Base-by-base conservation (phyloP, 2,329 filamentous ascomycete species). In the Cytospora piceae region DNA sequence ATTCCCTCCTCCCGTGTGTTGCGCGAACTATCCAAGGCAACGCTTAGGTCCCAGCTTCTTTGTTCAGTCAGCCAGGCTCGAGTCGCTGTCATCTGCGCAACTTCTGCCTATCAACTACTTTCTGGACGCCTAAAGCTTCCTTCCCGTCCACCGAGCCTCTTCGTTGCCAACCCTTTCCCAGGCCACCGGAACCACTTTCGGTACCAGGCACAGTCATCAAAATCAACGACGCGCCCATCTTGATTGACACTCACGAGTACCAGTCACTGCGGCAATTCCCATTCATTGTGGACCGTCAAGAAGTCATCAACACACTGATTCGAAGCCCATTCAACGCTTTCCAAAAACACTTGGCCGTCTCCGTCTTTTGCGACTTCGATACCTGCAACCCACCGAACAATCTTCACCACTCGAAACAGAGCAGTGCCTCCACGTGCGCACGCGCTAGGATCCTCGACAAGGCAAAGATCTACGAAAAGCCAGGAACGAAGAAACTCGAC, bases 381-480 rank as follows among this genome's bases (percentile, higher is more conserved):
- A 17, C 32, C 49, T 31, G 14, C 27, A 24, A 15, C 49, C 49
- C 37, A 22, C 61, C 34, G 32, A 34, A 54, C 15, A 49, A 22
- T 34, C 22, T 52, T 49, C 27, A 51, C 42, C 17, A 46, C 9
- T 24, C 32, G 27, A 22, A 49, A 58, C 39, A 39, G 52, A 55
- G 31, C 34, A 37, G 39, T 29, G n/a, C 34, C 56, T 55, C 24
- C n/a, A 53, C 54, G 29, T 51, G 37, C 32, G 55, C 29, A 24
- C 51, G n/a, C 24, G 51, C 52, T 31, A 55, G n/a, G 29, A 51
- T 32, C 42, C 55, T 60, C 39, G 49, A 59, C 55, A 52, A 60
- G n/a, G 27, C 55, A 34, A 46, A 61, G 37, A 55, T 52, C 39
- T 46, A 57, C 49, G 24, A 62, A 46, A 51, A 24, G 31, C 56